Conservation (phyloP, 495 filamentous ascomycete species). For the Jackrogersella multiformis region DNA sequence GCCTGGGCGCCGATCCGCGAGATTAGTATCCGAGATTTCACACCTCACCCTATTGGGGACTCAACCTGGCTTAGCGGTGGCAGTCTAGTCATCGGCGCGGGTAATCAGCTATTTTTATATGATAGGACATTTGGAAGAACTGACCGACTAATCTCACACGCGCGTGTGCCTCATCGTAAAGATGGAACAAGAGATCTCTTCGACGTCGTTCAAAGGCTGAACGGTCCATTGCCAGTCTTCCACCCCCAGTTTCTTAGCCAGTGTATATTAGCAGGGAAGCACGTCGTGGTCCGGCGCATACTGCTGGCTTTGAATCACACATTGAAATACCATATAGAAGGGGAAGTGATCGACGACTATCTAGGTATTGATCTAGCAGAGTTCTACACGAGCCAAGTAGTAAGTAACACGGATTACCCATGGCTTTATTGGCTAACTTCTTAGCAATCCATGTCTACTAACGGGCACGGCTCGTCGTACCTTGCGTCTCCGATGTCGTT, state of each 20-base stretch:
- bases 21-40: conserved; percentile 81
- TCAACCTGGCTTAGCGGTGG: conserved; percentile 89
- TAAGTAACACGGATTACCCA: background rate
- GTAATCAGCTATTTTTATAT: conserved; percentile 92
- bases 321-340: conserved; percentile 83
- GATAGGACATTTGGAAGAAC: conserved; percentile 75
- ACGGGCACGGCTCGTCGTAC: conserved; percentile 30
- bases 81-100: conserved; percentile 84
- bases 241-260: conserved; percentile 93
- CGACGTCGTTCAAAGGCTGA: conserved; percentile 80
- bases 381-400: conserved; percentile 63
- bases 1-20: conserved; percentile 89
- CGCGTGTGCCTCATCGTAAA: conserved; percentile 66
- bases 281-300: conserved; percentile 74
- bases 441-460: conserved; percentile 37
- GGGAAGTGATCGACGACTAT: conserved; percentile 83
- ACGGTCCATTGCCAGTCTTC: conserved; percentile 89
- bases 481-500: conserved; percentile 48
- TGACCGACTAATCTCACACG: conserved; percentile 68
- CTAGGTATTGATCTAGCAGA: conserved; percentile 75
- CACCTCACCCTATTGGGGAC: conserved; percentile 92
- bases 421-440: conserved; percentile 18
- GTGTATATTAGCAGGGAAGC: conserved; percentile 85
- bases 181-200: conserved; percentile 70
- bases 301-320: conserved; percentile 78